These are phyloP conservation scores for Hericium alpestre DNA, from an alignment of 768 basidiomycete genomes.

Conservation along the genomic window DNA sequence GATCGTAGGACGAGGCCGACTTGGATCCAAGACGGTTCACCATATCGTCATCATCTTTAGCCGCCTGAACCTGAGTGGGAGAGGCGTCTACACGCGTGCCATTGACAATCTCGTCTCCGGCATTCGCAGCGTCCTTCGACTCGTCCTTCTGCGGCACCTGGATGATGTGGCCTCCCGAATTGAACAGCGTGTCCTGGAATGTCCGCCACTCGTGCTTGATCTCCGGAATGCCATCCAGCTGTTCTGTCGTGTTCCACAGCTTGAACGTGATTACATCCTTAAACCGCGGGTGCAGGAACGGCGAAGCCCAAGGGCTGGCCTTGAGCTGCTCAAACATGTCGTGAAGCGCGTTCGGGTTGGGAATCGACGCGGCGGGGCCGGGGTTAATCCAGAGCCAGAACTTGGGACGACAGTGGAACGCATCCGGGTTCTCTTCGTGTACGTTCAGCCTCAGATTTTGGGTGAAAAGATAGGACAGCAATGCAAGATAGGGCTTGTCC, in stretches of 20 bases:
- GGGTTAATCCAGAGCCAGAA: constrained; percentile 99
- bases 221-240: constrained; percentile 85
- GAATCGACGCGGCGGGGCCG: constrained; percentile 85
- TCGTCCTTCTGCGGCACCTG: constrained; percentile 43
- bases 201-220: constrained; percentile 83
- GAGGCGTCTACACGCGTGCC: constrained; percentile 7
- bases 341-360: constrained; percentile 67
- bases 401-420: constrained; percentile 70
- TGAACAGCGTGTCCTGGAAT: constrained; percentile 70
- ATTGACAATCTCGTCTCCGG: constrained; percentile 14
- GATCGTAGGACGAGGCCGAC: constrained; percentile 79
- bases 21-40: constrained; percentile 83
- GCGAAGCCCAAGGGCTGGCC: constrained; percentile 86
- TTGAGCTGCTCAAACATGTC: constrained; percentile 82
- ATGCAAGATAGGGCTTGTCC: constrained; percentile 94
- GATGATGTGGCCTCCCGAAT: constrained; percentile 72
- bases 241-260: constrained; percentile 97
- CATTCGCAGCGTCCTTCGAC: constrained; percentile 20
- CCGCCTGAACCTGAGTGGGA: constrained; percentile 8
- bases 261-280: constrained; percentile 89
- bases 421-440: constrained; percentile 34
- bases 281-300: constrained; percentile 89
- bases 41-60: constrained; percentile 35
- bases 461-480: constrained; percentile 90
- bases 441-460: constrained; percentile 84